These are phyloP conservation scores for Dissophora ornata DNA, from an alignment of 192 early-diverging fungal genomes.

Conservation along the genomic window DNA sequence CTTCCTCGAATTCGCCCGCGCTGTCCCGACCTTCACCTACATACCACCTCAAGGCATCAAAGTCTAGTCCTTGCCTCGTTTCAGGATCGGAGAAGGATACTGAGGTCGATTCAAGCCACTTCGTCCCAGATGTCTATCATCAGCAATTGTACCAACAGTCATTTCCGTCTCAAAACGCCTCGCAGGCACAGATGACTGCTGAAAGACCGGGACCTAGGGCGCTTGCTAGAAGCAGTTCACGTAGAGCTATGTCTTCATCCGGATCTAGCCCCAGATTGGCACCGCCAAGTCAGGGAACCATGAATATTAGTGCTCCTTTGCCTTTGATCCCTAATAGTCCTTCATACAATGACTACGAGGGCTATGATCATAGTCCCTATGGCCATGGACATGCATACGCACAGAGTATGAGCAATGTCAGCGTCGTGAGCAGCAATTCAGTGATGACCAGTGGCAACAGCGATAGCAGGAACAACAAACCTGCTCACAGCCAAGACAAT, in stretches of 20 bases:
- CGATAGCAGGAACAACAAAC: too few species aligned
- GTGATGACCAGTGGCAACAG: neutral
- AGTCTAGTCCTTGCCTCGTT: conserved; percentile 23
- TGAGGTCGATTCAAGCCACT: neutral
- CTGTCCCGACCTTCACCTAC: conserved; percentile 17
- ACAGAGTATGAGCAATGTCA: conserved; percentile 33
- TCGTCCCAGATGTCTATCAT: conserved; percentile 13
- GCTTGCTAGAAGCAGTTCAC: conserved; percentile 28
- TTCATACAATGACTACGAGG: neutral
- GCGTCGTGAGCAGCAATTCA: neutral
- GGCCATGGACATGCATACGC: conserved; percentile 4
- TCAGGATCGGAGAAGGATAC: neutral
- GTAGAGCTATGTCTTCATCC: neutral
- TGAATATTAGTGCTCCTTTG: conserved; percentile 36
- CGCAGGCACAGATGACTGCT: neutral
- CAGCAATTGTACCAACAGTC: conserved; percentile 12
- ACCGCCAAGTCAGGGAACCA: neutral
- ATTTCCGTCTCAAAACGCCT: neutral
- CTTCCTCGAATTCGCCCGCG: neutral
- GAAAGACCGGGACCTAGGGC: conserved; percentile 3
- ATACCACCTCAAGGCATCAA: conserved; percentile 29
- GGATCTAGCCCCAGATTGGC: neutral
- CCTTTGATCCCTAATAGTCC: conserved; percentile 7
- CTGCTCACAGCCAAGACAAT: too few species aligned
- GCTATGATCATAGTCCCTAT: conserved; percentile 6